phyloP scores from a whole-genome alignment of 83 land plant genomes.

The Diphasiastrum complanatum region DNA sequence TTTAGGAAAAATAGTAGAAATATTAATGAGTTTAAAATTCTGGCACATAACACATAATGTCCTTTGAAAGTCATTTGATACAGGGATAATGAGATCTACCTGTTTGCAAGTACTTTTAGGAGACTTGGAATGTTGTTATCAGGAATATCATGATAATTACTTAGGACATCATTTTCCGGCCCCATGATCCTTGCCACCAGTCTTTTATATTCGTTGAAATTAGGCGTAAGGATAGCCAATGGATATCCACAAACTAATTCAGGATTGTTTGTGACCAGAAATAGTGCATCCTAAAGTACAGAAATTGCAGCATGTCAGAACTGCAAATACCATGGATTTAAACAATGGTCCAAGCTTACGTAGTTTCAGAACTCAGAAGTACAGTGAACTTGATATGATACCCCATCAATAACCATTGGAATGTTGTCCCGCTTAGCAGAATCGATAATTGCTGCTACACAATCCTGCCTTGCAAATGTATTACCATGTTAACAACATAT shows the following conservation, averaged over 20 bases:
- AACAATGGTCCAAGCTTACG: background rate
- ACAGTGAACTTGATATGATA: conserved; percentile 1
- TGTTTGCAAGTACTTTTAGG: conserved; percentile 52
- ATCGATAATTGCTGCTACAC: conserved; percentile 5
- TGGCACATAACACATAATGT: background rate
- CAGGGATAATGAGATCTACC: conserved; percentile 28
- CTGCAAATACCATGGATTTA: background rate
- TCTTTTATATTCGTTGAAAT: conserved; percentile 8
- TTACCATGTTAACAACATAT: background rate
- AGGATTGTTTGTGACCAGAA: conserved; percentile 7
- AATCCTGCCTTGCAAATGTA: background rate
- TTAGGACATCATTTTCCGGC: conserved; percentile 10
- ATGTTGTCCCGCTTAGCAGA: background rate
- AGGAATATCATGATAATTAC: conserved; percentile 33
- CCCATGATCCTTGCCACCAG: conserved; percentile 7
- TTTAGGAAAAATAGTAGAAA: background rate
- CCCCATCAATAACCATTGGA: conserved; percentile 14
- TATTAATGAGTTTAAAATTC: background rate
- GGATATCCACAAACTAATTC: conserved; percentile 7
- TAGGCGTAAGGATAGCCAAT: conserved; percentile 5
- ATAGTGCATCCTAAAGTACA: conserved; percentile 10
- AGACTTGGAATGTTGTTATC: conserved; percentile 48
- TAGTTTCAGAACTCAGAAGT: background rate
- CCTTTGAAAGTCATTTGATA: background rate
- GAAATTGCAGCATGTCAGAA: conserved; percentile 6